Base-by-base conservation (phyloP, 2,329 filamentous ascomycete genomes). In the Teratosphaeria viscida region DNA sequence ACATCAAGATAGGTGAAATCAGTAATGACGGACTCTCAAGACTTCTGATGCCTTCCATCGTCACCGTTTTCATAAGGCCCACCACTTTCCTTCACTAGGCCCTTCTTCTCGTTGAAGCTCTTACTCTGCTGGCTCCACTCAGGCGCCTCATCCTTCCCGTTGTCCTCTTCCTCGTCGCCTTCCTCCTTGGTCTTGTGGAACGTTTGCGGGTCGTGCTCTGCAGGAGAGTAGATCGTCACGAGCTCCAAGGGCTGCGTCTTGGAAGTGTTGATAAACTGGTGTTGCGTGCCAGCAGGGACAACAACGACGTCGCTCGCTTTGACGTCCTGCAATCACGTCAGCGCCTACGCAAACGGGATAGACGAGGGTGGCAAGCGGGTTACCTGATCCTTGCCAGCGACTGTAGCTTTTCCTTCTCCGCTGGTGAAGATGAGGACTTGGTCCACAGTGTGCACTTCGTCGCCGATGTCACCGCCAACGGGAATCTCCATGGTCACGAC, bases 401-500 rank as follows among this genome's bases (percentile, higher is more conserved):
- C 79, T 2, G 81, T 84, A 1, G 83, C 83, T 29, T 81, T 79
- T 0, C 81, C 83, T 11, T 72, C 75, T 12, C 84, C 84, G 5
- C 79, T 81, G 0, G 83, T 87, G 71, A 87, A 86, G 12, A 85
- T 83, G 12, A 87, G 74, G 59, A 84, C 81, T 64, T 87, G 84
- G 63, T 87, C 84, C 43, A 86, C 83, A 0, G 80, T 81, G 68
- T 86, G 84, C 61, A 85, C 83, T 72, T 86, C 83, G 57, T 86
- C 83, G n/a, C 84, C 83, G 64, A 87, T 86, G 34, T 87, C 83
- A 2, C 84, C 83, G 14, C 78, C 79, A 0, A 84, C 80, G 0
- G 84, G 84, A 0, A 87, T 77, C 52, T 83, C 84, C 84, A 86
- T 87, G 0, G 84, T 77, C 0, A 86, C 84, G 8, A 87, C 71